Base-by-base conservation (phyloP, 306 rosid genomes). In the Nissolia schottii region DNA sequence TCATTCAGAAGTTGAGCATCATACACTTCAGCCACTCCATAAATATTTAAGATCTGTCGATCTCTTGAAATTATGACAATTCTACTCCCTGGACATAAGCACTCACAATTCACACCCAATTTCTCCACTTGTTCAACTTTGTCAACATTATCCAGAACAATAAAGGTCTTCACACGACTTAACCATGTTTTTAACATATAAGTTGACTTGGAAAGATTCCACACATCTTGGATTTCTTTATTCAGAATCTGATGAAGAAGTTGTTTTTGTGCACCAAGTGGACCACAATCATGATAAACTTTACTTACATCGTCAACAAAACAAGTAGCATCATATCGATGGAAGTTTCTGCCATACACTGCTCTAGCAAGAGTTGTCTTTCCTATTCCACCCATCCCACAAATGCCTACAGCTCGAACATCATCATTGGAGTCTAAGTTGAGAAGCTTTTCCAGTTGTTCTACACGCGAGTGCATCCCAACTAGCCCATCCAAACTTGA, bases 311-410 rank as follows among this genome's bases (percentile, higher is more conserved):
- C 54, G 1, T 45, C 62, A 29, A 67, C 13, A 5, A 64, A 56
- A 64, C 73, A 64, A 7, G 2, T 3, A 14, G 18, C 58, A 15
- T 9, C 18, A 16, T 6, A 66, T n/a, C 28, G 43, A 27, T 46
- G 25, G 1, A 4, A 28, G 16, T 25, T 45, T 66, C 6, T 66
- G 3, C 15, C 22, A 24, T 13, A 64, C 40, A 41, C 3, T 0
- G 1, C 24, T 0, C 1, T 14, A 25, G 40, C 24, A 41, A 41
- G n/a, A 2, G 55, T 25, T 12, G 70, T 22, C n/a, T 64, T 64
- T 24, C 40, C 55, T 28, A 48, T 67, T 6, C 43, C 73, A 6
- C 63, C 35, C 74, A 87, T 85, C 74, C 35, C 74, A 23, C 63
- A 51, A 10, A 68, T 50, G 0, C 74, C 74, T 2, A 51, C 6